Percentiles rank a stretch among this genome's conserved stretches.
Evolutionary conservation across 371 early-diverging fungal genomes (phyloP).

Genomic region (Syncephalastrum racemosum): DNA sequence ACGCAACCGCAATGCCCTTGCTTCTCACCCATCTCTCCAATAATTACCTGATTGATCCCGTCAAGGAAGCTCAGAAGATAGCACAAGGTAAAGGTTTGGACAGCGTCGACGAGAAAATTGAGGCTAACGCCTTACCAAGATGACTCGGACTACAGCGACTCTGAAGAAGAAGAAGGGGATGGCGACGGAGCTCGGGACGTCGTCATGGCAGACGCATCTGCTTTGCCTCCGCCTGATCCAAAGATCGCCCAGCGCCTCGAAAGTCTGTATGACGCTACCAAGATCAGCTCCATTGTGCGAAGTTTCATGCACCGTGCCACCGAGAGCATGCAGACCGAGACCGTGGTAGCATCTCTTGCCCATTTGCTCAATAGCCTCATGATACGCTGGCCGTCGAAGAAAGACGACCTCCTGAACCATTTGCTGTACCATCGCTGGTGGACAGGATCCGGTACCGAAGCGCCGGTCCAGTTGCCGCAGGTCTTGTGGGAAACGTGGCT

Average conservation of each 20-base stretch:
- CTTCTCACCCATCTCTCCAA: slow-evolving; percentile 23
- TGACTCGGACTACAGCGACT: slow-evolving; percentile 38
- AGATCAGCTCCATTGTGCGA: slow-evolving; percentile 45
- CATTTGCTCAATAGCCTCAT: slow-evolving; percentile 58
- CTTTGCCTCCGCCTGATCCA: slow-evolving; percentile 27
- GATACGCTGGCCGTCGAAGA: slow-evolving; percentile 58
- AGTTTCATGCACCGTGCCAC: slow-evolving; percentile 25
- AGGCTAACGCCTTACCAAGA: slow-evolving; percentile 14
- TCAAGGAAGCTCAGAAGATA: slow-evolving; percentile 17
- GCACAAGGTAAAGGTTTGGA: slow-evolving; percentile 15
- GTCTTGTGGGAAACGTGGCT: slow-evolving; percentile 39
- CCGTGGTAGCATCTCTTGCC: slow-evolving; percentile 27
- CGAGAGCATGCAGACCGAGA: slow-evolving; percentile 12
- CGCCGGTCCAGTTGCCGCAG: slow-evolving; percentile 17
- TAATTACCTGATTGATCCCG: slow-evolving; percentile 24
- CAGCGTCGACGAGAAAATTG: too few relatives aligned
- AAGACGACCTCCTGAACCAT: slow-evolving; percentile 51
- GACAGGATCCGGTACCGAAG: slow-evolving; percentile 4
- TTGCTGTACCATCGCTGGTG: slow-evolving; percentile 49
- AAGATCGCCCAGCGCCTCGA: slow-evolving; percentile 48
- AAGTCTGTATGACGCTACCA: slow-evolving; percentile 42
- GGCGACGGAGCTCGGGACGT: background rate
- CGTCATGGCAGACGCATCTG: slow-evolving; percentile 19
- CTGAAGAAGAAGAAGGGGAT: slow-evolving; percentile 32
- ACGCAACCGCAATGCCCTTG: slow-evolving; percentile 26